Evolutionary conservation across 345 rosid species (phyloP).

Genomic region (Hibiscus mutabilis): DNA sequence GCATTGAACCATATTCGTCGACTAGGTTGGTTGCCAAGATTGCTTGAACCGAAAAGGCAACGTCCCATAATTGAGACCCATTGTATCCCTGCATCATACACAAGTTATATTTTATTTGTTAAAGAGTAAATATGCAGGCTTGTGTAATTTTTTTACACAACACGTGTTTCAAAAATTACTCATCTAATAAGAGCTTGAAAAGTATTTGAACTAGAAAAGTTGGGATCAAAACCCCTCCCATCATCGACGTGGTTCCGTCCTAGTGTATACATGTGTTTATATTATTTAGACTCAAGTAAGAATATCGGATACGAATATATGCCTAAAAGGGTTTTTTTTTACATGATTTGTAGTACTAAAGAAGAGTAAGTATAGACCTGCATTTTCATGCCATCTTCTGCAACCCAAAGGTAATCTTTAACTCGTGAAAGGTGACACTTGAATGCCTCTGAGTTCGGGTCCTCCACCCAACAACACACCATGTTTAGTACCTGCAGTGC

Average conservation of each 20-base stretch:
- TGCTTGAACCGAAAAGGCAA: conserved; percentile 50
- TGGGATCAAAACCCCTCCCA: no score
- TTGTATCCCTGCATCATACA: conserved; percentile 42
- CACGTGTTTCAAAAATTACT: no score
- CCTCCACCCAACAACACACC: conserved; percentile 59
- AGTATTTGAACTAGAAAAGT: no score
- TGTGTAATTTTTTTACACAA: no score
- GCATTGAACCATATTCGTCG: conserved; percentile 38
- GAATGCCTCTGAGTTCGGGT: conserved; percentile 43
- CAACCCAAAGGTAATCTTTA: conserved; percentile 57
- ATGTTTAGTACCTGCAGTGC: conserved; percentile 40
- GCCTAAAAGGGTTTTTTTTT: neutral
- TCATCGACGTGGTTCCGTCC: no score
- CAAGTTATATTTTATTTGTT: no score
- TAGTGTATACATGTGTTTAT: no score
- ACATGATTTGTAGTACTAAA: neutral
- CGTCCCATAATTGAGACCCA: conserved; percentile 75
- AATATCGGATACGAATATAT: no score
- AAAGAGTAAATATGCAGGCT: no score
- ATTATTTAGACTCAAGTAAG: no score
- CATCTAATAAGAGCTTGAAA: no score
- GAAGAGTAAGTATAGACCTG: conserved; percentile 23
- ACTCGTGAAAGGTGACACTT: conserved; percentile 44
- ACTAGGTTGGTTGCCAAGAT: conserved; percentile 39
- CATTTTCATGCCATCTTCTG: conserved; percentile 74